Evolutionary conservation across 202 grass and related monocot genomes (phyloP), one percentile per base, ranked within the genome.

Genomic region (Brachypodium distachyon): DNA sequence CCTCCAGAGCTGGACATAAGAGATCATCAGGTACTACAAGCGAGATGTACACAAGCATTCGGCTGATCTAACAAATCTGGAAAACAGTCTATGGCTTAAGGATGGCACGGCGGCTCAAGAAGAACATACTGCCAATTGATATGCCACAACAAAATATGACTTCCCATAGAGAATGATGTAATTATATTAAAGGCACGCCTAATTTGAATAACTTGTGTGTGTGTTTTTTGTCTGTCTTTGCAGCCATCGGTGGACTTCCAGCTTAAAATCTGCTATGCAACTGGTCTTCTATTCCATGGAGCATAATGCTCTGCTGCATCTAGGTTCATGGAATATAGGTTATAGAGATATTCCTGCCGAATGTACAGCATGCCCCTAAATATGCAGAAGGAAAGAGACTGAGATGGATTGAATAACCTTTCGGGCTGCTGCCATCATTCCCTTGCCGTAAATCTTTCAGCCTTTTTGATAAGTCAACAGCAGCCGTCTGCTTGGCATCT

Each of bases 401-500:
- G 31, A 31, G 38, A 55, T 71, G 29, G 5, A 55, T 55, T 27
- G 26, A 77, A 57, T 26, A 82, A 97, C 94, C 94, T 90, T 90
- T 93, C 81, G 94, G 95, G 77, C 87, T 98, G 67, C 84, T 90
- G 44, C 89, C 89, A 77, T 98, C 95, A 39, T 85, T 98, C 67
- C 76, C 84, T 25, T 87, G 84, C 53, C 89, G 88, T 26, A 92
- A 81, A 86, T 94, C 89, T 76, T 90, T 87, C 56, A 98, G 54
- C 55, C 91, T 65, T 34, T 94, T 98, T 7, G 95, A 93, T 77
- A 94, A 49, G 76, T 94, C 95, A 81, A 90, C 87, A 26, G 95
- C 95, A 32, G 95, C 87, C n/a, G 91, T 92, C 64, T 92, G 94
- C 70, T 89, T 93, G 38, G 83, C 39, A 39, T 81, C 89, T 64